Evolutionary conservation across 805 yeast species (phyloP).

Genomic region (Nematodospora valgi): DNA sequence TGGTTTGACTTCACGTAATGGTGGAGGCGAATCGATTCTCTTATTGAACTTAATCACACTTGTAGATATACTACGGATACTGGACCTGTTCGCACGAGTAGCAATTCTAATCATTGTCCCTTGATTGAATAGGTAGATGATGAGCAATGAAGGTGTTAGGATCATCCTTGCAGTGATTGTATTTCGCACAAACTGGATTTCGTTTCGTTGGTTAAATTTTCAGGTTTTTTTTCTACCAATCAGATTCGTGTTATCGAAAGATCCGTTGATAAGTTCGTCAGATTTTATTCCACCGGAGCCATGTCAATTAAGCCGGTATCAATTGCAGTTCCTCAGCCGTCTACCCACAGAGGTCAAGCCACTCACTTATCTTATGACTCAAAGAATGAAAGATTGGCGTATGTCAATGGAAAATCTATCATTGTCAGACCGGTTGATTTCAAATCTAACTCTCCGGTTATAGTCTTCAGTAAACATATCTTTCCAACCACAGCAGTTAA

Average conservation of each 20-base stretch:
- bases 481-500: slow-evolving; percentile 75
- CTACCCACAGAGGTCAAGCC: slow-evolving; percentile 66
- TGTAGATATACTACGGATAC: slow-evolving; percentile 8
- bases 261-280: too few relatives aligned
- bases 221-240: too few relatives aligned
- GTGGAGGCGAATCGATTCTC: slow-evolving; percentile 6
- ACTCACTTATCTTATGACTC: slow-evolving; percentile 75
- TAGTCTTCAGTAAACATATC: slow-evolving; percentile 74
- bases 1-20: slow-evolving; percentile 1
- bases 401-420: slow-evolving; percentile 78
- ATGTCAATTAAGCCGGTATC: slow-evolving; percentile 29
- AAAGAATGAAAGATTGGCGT: slow-evolving; percentile 66
- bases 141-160: too few relatives aligned
- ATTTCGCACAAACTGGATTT: too few relatives aligned
- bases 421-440: slow-evolving; percentile 62
- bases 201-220: too few relatives aligned
- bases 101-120: slow-evolving; percentile 9
- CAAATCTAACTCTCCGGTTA: slow-evolving; percentile 40
- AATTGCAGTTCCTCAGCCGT: slow-evolving; percentile 72
- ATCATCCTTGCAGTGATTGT: too few relatives aligned
- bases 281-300: too few relatives aligned
- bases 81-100: slow-evolving; percentile 1
- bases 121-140: too few relatives aligned
- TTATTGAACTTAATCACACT: slow-evolving; percentile 5
- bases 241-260: too few relatives aligned